Conservation (phyloP, 2,329 filamentous ascomycete species). For the Clonostachys chloroleuca region DNA sequence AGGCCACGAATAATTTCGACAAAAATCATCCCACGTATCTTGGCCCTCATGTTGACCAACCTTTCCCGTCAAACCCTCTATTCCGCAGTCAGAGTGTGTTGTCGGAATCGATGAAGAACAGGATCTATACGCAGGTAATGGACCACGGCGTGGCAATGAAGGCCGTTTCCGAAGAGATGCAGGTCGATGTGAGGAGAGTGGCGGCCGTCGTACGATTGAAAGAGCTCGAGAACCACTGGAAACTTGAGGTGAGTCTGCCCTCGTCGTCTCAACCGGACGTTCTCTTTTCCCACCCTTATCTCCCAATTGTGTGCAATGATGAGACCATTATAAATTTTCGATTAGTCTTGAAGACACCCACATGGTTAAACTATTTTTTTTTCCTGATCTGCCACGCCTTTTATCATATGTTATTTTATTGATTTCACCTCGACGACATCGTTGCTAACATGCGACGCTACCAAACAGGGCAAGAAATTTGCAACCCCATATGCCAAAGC, state of each 20-base stretch:
- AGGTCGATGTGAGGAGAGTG: constrained; percentile 78
- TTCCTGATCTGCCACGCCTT: not conserved
- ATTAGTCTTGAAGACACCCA: constrained; percentile 99
- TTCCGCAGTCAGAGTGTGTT: constrained; percentile 73
- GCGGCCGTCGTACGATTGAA: constrained; percentile 83
- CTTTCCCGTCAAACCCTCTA: constrained; percentile 69
- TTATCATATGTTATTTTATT: not conserved
- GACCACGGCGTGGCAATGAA: constrained; percentile 65
- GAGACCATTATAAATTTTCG: constrained; percentile 71
- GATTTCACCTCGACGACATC: not conserved
- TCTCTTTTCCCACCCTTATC: constrained; percentile 1
- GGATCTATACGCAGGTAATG: constrained; percentile 68
- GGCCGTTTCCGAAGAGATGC: constrained; percentile 70
- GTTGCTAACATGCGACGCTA: constrained; percentile 12
- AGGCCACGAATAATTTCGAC: constrained; percentile 6
- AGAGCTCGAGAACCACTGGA: constrained; percentile 78
- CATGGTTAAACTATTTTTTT: constrained; percentile 68
- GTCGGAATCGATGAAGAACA: constrained; percentile 66
- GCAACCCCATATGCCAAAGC: constrained; percentile 74
- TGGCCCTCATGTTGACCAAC: constrained; percentile 34
- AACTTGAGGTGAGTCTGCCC: constrained; percentile 59
- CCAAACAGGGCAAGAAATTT: constrained; percentile 66
- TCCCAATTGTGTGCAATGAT: constrained; percentile 34
- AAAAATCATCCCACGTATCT: constrained; percentile 29
- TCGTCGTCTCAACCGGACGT: not conserved